A percentile compares a stretch with the other conserved stretches of the same genome.
These are phyloP conservation scores for Chionographis japonica DNA, from an alignment of 106 monocot species.

Conservation along the genomic window DNA sequence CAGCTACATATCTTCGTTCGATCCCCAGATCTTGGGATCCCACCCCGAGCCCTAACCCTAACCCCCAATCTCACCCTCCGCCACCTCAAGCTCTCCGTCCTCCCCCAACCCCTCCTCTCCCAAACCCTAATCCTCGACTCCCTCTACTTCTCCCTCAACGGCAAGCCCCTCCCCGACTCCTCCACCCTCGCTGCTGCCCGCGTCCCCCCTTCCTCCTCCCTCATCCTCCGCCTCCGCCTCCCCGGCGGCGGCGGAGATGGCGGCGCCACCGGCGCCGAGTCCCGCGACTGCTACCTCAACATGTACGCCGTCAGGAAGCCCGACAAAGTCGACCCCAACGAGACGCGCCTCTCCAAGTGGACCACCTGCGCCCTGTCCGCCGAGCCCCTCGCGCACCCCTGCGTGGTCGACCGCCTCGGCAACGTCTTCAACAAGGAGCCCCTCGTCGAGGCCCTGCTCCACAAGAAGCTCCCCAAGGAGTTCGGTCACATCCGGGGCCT, in stretches of 20 bases:
- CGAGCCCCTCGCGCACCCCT: slow-evolving; percentile 65
- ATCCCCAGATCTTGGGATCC: slow-evolving; percentile 50
- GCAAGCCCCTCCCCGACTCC: slow-evolving; percentile 45
- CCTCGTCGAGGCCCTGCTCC: slow-evolving; percentile 64
- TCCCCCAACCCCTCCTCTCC: slow-evolving; percentile 4
- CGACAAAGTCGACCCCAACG: slow-evolving; percentile 96
- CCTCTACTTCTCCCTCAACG: slow-evolving; percentile 63
- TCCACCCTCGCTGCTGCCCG: slow-evolving; percentile 23
- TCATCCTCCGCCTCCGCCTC: slow-evolving; percentile 54
- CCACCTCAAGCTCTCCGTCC: slow-evolving; percentile 33
- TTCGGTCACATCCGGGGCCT: slow-evolving; percentile 66
- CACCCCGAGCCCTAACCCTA: slow-evolving; percentile 34
- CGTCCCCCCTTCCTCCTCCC: slow-evolving; percentile 27
- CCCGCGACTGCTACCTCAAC: slow-evolving; percentile 95
- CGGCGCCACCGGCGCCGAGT: slow-evolving; percentile 91
- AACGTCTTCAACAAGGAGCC: slow-evolving; percentile 89
- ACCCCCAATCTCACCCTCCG: slow-evolving; percentile 24
- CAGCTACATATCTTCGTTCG: slow-evolving; percentile 32
- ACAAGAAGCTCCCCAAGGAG: slow-evolving; percentile 74
- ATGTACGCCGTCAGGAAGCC: slow-evolving; percentile 92
- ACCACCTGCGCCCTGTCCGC: slow-evolving; percentile 84
- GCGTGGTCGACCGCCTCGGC: slow-evolving; percentile 76
- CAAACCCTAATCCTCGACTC: slow-evolving; percentile 33
- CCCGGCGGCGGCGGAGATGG: slow-evolving; percentile 92
- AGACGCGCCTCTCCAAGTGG: slow-evolving; percentile 72